Conservation (phyloP, 2,329 filamentous ascomycete genomes). For the Triangularia setosa region DNA sequence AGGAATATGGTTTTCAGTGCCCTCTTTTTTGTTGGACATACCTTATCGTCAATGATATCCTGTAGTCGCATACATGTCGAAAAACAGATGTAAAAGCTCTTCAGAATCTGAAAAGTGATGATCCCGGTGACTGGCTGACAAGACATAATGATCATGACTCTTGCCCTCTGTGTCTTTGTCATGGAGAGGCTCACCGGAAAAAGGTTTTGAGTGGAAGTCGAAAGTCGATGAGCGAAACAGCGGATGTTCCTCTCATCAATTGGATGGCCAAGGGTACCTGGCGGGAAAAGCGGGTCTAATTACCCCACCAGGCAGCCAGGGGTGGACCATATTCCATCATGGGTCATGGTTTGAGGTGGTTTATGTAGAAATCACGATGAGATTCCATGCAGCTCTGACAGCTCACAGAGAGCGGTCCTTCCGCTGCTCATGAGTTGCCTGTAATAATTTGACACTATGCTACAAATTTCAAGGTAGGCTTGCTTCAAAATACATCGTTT, state of each 20-base stretch:
- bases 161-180: background rate
- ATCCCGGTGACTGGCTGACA: background rate
- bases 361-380: conserved; percentile 16
- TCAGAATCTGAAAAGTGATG: no score
- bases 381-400: background rate
- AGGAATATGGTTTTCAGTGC: no score
- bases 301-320: conserved; percentile 1
- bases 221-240: background rate
- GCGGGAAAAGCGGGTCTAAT: background rate
- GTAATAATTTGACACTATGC: no score
- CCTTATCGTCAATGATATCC: background rate
- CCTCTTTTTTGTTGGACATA: background rate
- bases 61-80: no score
- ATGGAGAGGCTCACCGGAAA: background rate
- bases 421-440: background rate
- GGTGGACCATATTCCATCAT: conserved; percentile 1
- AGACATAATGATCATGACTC: background rate
- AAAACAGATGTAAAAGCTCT: no score
- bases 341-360: conserved; percentile 6
- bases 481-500: background rate
- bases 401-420: background rate
- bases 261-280: conserved; percentile 3
- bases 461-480: no score
- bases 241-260: background rate
- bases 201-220: background rate